Conservation (phyloP, 257 asterid genomes). For the Solanum lycopersicoides region DNA sequence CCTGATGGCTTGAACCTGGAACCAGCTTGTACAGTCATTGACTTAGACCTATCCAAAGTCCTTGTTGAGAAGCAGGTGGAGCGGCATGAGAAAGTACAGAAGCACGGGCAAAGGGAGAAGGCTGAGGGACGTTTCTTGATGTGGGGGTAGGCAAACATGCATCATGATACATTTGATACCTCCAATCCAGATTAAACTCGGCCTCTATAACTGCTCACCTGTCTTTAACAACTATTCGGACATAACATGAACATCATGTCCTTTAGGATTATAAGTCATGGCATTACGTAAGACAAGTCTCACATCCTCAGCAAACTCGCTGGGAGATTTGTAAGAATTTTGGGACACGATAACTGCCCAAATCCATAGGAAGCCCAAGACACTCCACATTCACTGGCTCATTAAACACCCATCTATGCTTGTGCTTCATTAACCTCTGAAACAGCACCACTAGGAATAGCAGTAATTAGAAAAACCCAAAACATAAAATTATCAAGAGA, state of each 20-base stretch:
- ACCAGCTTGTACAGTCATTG: too few species aligned
- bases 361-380: constrained; percentile 10
- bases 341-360: constrained; percentile 1
- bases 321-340: constrained; percentile 3
- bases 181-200: constrained; percentile 7
- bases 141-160: too few species aligned
- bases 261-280: constrained; percentile 16
- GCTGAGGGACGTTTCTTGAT: too few species aligned
- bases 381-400: constrained; percentile 1
- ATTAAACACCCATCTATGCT: constrained; percentile 6
- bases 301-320: background rate
- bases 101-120: too few species aligned
- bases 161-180: background rate
- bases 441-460: background rate
- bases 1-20: too few species aligned
- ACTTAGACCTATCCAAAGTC: too few species aligned
- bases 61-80: too few species aligned
- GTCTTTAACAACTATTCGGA: constrained; percentile 3
- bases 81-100: too few species aligned
- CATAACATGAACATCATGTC: constrained; percentile 17
- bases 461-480: background rate
- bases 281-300: constrained; percentile 6
- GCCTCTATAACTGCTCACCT: constrained; percentile 7
- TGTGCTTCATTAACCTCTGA: constrained; percentile 6
- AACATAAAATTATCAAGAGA: too few species aligned